Percentiles rank a stretch among this genome's conserved stretches.
Conservation (phyloP, 768 basidiomycete genomes). For the Daedaleopsis nitida region DNA sequence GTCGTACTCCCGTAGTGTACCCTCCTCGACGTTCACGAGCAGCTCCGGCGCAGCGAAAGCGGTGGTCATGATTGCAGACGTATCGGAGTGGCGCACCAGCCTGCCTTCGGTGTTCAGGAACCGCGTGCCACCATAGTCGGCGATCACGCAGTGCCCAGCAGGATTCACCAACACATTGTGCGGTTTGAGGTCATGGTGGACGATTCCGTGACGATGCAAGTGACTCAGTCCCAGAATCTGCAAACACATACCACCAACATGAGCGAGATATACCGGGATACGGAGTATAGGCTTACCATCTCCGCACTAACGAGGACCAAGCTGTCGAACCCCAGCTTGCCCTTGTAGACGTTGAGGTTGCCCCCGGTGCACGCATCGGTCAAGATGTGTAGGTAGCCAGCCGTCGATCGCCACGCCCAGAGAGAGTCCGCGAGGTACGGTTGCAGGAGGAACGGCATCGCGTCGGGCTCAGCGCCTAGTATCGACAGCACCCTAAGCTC, state of each 20-base stretch:
- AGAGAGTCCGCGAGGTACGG: conserved; percentile 7
- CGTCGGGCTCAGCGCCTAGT: background rate
- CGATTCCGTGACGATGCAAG: conserved; percentile 53
- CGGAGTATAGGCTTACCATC: conserved; percentile 15
- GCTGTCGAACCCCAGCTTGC: background rate
- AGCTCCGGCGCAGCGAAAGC: conserved; percentile 30
- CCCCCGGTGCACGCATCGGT: conserved; percentile 24
- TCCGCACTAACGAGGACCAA: conserved; percentile 25
- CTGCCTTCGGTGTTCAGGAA: conserved; percentile 45
- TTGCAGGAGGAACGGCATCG: conserved; percentile 18
- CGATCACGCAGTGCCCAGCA: conserved; percentile 46
- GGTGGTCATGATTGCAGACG: conserved; percentile 17
- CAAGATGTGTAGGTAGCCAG: conserved; percentile 23
- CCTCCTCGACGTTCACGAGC: background rate
- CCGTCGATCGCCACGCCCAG: conserved; percentile 12
- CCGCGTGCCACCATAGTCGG: conserved; percentile 56
- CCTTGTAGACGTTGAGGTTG: conserved; percentile 17
- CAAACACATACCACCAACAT: no score
- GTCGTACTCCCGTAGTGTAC: conserved; percentile 43
- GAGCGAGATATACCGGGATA: background rate
- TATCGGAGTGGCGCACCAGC: conserved; percentile 1
- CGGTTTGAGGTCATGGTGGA: conserved; percentile 61
- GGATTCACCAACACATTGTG: conserved; percentile 47
- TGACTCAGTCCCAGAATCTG: conserved; percentile 34
- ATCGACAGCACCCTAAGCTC: conserved; percentile 23